A percentile compares a stretch with the other conserved stretches of the same genome.
These are phyloP conservation scores for Plasmodium ovale DNA, from an alignment of 169 alveolate species.

Conservation along the genomic window DNA sequence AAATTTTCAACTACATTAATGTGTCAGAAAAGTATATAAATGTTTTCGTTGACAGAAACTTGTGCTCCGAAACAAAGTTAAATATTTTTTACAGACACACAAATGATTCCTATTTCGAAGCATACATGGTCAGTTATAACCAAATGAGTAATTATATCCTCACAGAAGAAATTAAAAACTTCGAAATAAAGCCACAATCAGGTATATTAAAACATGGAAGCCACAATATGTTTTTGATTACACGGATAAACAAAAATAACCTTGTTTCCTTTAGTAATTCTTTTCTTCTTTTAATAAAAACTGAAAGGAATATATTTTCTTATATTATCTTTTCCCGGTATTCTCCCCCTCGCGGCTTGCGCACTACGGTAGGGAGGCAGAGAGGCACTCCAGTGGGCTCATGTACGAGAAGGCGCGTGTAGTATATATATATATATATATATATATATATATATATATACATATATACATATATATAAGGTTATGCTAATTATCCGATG, in stretches of 20 bases:
- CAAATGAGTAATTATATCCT: background rate
- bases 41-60: conserved; percentile 15
- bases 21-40: conserved; percentile 36
- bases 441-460: background rate
- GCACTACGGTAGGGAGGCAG: conserved; percentile 4
- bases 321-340: conserved; percentile 40
- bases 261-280: conserved; percentile 1
- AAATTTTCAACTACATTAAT: conserved; percentile 35
- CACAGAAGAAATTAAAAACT: conserved; percentile 20
- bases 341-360: background rate
- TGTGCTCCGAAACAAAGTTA: conserved; percentile 40
- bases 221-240: conserved; percentile 37
- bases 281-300: conserved; percentile 31
- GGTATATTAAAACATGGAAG: conserved; percentile 34
- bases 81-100: conserved; percentile 47
- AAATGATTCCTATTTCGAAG: conserved; percentile 44
- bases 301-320: conserved; percentile 30
- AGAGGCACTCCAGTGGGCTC: background rate
- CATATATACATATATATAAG: background rate
- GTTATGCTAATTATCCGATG: background rate
- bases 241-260: conserved; percentile 18
- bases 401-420: background rate
- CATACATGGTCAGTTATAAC: conserved; percentile 34
- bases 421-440: background rate
- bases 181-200: conserved; percentile 14